Evolutionary conservation across 495 filamentous ascomycete species (phyloP).

Genomic region (Letharia lupina): DNA sequence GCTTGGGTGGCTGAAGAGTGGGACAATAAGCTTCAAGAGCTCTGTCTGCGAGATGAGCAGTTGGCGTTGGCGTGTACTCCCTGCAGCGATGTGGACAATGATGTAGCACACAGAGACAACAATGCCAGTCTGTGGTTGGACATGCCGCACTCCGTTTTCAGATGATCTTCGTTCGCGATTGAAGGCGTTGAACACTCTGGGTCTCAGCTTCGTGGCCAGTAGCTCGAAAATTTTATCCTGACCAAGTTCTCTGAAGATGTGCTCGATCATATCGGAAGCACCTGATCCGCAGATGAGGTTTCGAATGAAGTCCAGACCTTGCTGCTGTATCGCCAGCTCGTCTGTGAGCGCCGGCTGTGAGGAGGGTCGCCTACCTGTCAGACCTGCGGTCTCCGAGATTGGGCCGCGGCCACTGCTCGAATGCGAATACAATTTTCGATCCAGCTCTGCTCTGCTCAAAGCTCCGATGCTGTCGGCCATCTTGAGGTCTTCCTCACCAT

Average conservation of each 20-base stretch:
- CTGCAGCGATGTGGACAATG: constrained; percentile 78
- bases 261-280: constrained; percentile 71
- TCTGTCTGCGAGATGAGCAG: constrained; percentile 58
- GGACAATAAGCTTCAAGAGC: constrained; percentile 43
- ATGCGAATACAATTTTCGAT: constrained; percentile 11
- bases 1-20: constrained; percentile 58
- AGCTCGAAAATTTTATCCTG: constrained; percentile 68
- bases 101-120: constrained; percentile 65
- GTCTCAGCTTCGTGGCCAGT: constrained; percentile 60
- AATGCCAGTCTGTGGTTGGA: constrained; percentile 61
- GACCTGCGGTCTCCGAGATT: background rate
- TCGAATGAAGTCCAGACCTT: constrained; percentile 76
- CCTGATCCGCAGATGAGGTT: constrained; percentile 73
- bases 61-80: constrained; percentile 64
- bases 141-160: constrained; percentile 19
- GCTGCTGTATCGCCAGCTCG: constrained; percentile 79
- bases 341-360: constrained; percentile 54
- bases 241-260: constrained; percentile 67
- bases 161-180: constrained; percentile 29
- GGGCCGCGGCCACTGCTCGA: constrained; percentile 8
- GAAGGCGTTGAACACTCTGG: constrained; percentile 41
- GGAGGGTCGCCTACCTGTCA: constrained; percentile 8
- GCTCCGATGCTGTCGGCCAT: constrained; percentile 46
- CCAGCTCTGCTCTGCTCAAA: constrained; percentile 25
- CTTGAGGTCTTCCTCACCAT: constrained; percentile 59